Evolutionary conservation across 1,284 basidiomycete genomes (phyloP).

Genomic region (Psilocybe mexicana): DNA sequence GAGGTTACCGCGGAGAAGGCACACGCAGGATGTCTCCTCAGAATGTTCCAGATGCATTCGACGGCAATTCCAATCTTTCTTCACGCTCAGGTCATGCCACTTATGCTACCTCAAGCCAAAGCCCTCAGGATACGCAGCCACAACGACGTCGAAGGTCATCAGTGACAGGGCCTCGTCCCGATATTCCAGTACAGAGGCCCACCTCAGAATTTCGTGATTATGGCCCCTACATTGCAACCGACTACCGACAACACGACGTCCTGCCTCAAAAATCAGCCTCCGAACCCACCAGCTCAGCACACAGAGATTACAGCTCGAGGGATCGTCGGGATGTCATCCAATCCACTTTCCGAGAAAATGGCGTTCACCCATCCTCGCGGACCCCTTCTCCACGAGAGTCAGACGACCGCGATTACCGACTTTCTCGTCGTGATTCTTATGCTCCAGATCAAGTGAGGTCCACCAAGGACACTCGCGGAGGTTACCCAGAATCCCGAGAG

Average conservation of each 20-base stretch:
- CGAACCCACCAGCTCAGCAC: conserved; percentile 5
- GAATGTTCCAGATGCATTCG: conserved; percentile 2
- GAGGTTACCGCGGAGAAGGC: conserved; percentile 11
- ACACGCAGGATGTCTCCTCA: conserved; percentile 11
- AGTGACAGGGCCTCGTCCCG: conserved; percentile 18
- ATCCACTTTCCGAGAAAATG: background rate
- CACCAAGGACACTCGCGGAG: conserved; percentile 11
- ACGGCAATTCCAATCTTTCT: conserved; percentile 3
- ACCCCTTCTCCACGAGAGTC: background rate
- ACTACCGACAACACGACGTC: conserved; percentile 1
- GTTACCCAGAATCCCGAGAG: conserved; percentile 5
- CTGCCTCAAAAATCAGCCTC: background rate
- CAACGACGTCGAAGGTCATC: conserved; percentile 13
- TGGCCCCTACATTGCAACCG: background rate
- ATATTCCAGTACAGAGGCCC: conserved; percentile 12
- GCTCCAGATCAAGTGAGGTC: conserved; percentile 7
- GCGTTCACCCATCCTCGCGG: background rate
- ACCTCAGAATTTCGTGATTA: conserved; percentile 16
- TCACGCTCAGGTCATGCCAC: conserved; percentile 11
- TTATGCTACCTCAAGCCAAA: conserved; percentile 9
- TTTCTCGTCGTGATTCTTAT: conserved; percentile 20
- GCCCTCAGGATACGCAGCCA: background rate
- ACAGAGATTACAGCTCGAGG: conserved; percentile 5
- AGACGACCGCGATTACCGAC: background rate
- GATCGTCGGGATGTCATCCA: background rate